Base-by-base conservation (phyloP, 2,329 filamentous ascomycete species). In the Alternaria arbusti region DNA sequence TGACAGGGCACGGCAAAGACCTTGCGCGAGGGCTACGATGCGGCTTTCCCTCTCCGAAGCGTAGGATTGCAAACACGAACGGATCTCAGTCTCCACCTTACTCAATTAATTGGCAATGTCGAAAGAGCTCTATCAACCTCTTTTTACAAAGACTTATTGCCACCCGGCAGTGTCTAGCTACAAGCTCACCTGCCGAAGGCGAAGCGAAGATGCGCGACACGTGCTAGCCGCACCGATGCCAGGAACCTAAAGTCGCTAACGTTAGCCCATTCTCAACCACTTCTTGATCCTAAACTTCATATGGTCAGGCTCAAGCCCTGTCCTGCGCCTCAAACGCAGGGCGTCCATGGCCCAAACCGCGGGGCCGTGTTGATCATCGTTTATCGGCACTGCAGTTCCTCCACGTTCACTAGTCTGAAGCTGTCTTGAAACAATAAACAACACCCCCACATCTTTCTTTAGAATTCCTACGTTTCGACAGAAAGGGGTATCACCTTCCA, bases 381-480 rank as follows among this genome's bases (percentile, higher is more conserved):
- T 45, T 65, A 59, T 54, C 63, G 49, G 54, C 36, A 54, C 28
- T 55, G 44, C 26, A n/a, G 49, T 32, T 63, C 60, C 45, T 64
- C 56, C 45, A 49, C 54, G 43, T 54, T 62, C 59, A 45, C 60
- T 56, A 65, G 64, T 44, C 65, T 61, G 36, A 61, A 57, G 44
- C 54, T 25, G 43, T 22, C 55, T 63, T 67, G 56, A 63, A 63
- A 63, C 61, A 28, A 63, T 60, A 70, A 70, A 67, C 63, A 64
- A 56, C 30, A 61, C 54, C 64, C 64, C 66, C 62, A 52, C 60
- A 51, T 10, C 69, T 69, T 67, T 65, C 60, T 70, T 72, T 73
- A 68, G 70, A 65, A 70, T 43, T 50, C 50, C 3, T 13, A 30
- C 60, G 65, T 70, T 71, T 72, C 69, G 59, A 62, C 45, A 59